Percentiles rank a stretch among this genome's conserved stretches.
Conservation (phyloP, 2,329 filamentous ascomycete genomes). For the Aaosphaeria pasadenensis region DNA sequence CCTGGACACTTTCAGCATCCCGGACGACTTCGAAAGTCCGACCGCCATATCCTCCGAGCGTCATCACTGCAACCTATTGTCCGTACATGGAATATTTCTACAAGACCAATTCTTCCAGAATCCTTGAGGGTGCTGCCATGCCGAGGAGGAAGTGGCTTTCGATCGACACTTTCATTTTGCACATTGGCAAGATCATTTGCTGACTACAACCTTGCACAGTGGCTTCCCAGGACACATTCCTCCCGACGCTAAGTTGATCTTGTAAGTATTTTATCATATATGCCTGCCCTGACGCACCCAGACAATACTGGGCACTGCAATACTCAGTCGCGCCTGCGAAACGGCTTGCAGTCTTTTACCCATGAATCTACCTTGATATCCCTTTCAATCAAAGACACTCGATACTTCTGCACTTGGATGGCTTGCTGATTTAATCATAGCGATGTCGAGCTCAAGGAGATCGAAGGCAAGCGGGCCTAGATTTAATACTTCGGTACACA, state of each 20-base stretch:
- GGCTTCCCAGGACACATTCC: conserved; percentile 80
- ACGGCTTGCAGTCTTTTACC: too few species aligned
- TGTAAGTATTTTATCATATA: conserved; percentile 58
- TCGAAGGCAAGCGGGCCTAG: too few species aligned
- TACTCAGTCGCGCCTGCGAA: too few species aligned
- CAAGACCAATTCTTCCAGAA: not conserved
- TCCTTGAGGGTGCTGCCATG: not conserved
- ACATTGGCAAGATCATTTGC: not conserved
- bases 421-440: too few species aligned
- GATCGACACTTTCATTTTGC: not conserved
- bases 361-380: too few species aligned
- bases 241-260: conserved; percentile 70
- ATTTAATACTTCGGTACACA: too few species aligned
- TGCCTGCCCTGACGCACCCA: too few species aligned
- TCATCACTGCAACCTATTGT: not conserved
- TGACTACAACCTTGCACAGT: conserved; percentile 40
- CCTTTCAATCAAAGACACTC: too few species aligned
- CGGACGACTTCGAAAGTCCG: not conserved
- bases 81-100: not conserved
- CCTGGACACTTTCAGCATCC: not conserved
- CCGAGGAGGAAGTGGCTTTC: not conserved
- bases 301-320: too few species aligned
- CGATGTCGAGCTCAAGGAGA: too few species aligned
- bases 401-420: too few species aligned
- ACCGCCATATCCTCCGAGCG: not conserved